Evolutionary conservation across 129 eudicot genomes (phyloP).

Genomic region (Chrysanthemum lavandulifolium): DNA sequence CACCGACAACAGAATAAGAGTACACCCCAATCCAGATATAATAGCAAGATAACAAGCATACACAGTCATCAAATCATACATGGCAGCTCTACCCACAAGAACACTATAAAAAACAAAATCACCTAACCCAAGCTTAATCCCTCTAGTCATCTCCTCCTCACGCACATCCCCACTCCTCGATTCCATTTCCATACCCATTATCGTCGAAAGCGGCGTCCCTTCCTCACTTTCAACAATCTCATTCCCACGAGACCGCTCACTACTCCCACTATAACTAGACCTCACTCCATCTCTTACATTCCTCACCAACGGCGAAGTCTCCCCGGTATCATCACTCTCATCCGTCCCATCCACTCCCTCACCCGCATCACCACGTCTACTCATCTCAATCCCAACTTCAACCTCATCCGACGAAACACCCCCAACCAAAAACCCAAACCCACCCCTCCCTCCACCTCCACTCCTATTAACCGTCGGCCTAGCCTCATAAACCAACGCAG

Average conservation of each 20-base stretch:
- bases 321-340: slow-evolving; percentile 30
- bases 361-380: slow-evolving; percentile 21
- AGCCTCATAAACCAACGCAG: slow-evolving; percentile 88
- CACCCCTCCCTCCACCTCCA: slow-evolving; percentile 27
- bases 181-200: slow-evolving; percentile 28
- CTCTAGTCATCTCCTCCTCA: slow-evolving; percentile 44
- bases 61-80: slow-evolving; percentile 99
- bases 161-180: slow-evolving; percentile 17
- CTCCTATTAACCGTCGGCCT: slow-evolving; percentile 56
- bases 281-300: slow-evolving; percentile 30
- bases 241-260: slow-evolving; percentile 17
- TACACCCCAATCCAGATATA: slow-evolving; percentile 93
- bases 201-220: slow-evolving; percentile 33
- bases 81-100: slow-evolving; percentile 98
- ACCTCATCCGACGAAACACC: slow-evolving; percentile 37
- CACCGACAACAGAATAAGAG: slow-evolving; percentile 84
- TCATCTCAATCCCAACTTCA: slow-evolving; percentile 38
- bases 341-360: slow-evolving; percentile 30
- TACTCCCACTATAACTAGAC: slow-evolving; percentile 16
- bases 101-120: slow-evolving; percentile 97
- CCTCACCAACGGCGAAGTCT: slow-evolving; percentile 66
- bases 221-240: slow-evolving; percentile 39
- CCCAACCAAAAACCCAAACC: slow-evolving; percentile 67
- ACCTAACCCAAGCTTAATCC: slow-evolving; percentile 91
- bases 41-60: slow-evolving; percentile 99